Conservation (phyloP, 306 rosid genomes). For the Quercus engelmannii region DNA sequence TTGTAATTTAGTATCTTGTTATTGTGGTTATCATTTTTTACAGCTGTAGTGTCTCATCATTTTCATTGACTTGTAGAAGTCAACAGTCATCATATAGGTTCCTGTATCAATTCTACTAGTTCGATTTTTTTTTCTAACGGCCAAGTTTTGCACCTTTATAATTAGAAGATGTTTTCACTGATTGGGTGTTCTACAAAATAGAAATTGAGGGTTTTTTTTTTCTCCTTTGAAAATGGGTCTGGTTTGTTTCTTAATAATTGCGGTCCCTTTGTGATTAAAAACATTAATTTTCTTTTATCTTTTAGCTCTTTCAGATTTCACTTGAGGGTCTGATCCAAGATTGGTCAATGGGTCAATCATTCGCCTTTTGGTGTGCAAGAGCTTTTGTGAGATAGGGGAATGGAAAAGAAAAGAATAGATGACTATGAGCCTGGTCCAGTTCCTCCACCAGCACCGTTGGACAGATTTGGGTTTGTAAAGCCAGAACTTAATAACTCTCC, state of each 20-base stretch:
- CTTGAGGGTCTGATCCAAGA: background rate
- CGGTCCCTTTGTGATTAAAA: background rate
- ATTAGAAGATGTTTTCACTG: background rate
- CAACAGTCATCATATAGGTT: background rate
- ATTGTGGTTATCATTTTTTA: background rate
- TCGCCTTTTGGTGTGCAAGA: slow-evolving; percentile 25
- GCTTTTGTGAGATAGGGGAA: slow-evolving; percentile 32
- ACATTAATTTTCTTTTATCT: background rate
- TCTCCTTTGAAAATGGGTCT: background rate
- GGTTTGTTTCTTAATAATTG: background rate
- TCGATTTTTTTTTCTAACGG: background rate
- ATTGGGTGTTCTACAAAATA: background rate
- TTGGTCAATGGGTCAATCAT: slow-evolving; percentile 3
- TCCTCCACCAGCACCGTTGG: slow-evolving; percentile 66
- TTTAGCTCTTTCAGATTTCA: slow-evolving; percentile 6
- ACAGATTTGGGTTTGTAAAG: slow-evolving; percentile 88
- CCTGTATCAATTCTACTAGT: background rate
- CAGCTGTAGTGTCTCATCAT: background rate
- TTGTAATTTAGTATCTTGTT: background rate
- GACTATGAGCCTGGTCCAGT: slow-evolving; percentile 65
- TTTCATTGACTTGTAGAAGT: slow-evolving; percentile 4
- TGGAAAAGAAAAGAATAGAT: slow-evolving; percentile 78
- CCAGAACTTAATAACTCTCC: slow-evolving; percentile 54
- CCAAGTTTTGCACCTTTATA: background rate
- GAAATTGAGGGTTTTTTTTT: background rate